Conservation (phyloP, 2,329 filamentous ascomycete genomes). For the Xylariales sp. region DNA sequence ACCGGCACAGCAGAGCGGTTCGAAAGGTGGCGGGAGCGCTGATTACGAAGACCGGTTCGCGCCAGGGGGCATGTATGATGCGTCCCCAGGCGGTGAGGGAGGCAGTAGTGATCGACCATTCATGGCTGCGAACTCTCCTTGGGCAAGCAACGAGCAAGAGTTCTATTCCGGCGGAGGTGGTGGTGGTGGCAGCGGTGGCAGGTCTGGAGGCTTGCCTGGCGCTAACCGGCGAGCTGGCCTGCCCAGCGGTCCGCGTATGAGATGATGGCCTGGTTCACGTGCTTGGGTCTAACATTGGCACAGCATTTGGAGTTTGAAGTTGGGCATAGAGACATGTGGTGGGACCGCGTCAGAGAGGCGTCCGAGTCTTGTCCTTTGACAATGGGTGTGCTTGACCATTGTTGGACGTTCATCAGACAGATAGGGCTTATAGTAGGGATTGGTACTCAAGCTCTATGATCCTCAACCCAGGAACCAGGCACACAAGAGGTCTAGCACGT, state of each 20-base stretch:
- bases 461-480: no score
- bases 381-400: no score
- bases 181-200: constrained; percentile 29
- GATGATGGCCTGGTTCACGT: constrained; percentile 25
- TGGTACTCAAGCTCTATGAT: no score
- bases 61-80: constrained; percentile 40
- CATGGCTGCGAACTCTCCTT: constrained; percentile 42
- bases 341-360: no score
- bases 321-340: background rate
- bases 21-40: constrained; percentile 26
- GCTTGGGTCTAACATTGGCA: background rate
- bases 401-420: no score
- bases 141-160: constrained; percentile 38
- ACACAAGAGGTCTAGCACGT: no score
- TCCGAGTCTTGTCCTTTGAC: no score
- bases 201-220: constrained; percentile 32
- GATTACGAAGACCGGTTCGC: constrained; percentile 44
- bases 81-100: constrained; percentile 23
- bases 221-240: constrained; percentile 32
- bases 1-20: constrained; percentile 27
- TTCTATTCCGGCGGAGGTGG: constrained; percentile 32
- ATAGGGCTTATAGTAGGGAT: no score
- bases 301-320: constrained; percentile 4
- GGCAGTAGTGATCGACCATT: constrained; percentile 33
- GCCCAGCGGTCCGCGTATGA: constrained; percentile 36